Evolutionary conservation across 371 early-diverging fungal genomes (phyloP), one percentile per base, ranked within the genome.

Genomic region (Lichtheimia corymbifera): DNA sequence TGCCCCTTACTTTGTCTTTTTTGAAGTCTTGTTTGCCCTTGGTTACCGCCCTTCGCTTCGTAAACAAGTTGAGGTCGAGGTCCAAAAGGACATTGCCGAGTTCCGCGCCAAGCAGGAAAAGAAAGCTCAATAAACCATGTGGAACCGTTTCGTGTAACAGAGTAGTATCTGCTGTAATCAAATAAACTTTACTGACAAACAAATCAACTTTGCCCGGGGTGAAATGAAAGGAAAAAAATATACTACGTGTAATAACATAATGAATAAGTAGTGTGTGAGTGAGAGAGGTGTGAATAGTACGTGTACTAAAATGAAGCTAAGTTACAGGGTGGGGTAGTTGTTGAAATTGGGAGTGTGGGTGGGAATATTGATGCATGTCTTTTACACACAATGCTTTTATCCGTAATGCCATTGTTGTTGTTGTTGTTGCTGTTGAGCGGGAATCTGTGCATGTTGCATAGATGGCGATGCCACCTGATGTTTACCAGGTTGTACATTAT

Each of bases 1-100:
- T 57, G 98, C 97, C 12, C 96, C 95, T 17, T 92, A 96, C 72
- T 97, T 97, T 77, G 96, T 97, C 4, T 95, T 88, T 62, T 80
- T 93, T 30, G 97, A 97, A 76, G 64, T 89, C n/a, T 69, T 97
- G 53, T 97, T 97, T 72, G 70, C 64, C 44, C 59, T 93, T 5
- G 96, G 97, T 11, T 96, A 94, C 74, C 87, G 92, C 24, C 91
- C 93, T 14, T 64, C 80, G 24, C 74, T 95, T 44, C 71, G 87
- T 64, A 68, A 79, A 60, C 86, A 88, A 55, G 71, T 95, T 25
- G 76, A 87, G 58, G 70, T 50, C 49, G 76, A 83, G 55, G 84
- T 93, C 24, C 77, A 83, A 43, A 76, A 75, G 44, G 87, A 87
- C 49, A 71, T 95, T 54, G 77, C 82, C n/a, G 87, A 73, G 42